These are phyloP conservation scores for Tolypocladium album DNA, from an alignment of 2,329 filamentous ascomycete species.

Conservation along the genomic window DNA sequence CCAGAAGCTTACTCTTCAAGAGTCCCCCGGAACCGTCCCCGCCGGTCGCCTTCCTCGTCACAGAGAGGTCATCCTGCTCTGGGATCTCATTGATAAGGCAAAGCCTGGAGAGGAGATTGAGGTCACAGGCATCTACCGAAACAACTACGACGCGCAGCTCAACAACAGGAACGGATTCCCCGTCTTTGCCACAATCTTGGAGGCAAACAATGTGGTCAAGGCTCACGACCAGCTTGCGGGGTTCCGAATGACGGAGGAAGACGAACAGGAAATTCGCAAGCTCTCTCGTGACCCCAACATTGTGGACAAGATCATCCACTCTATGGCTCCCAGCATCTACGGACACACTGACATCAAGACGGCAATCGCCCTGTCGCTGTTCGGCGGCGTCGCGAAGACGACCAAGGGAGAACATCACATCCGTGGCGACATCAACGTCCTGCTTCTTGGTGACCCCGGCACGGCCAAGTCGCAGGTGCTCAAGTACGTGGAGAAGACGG, in stretches of 20 bases:
- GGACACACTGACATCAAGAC: constrained; percentile 97
- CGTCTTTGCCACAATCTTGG: constrained; percentile 93
- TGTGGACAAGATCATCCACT: constrained; percentile 83
- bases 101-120: constrained; percentile 98
- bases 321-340: constrained; percentile 95
- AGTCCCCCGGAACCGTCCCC: constrained; percentile 93
- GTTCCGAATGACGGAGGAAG: constrained; percentile 89
- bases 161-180: constrained; percentile 99
- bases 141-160: constrained; percentile 94
- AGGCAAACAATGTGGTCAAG: constrained; percentile 96
- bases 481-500: constrained; percentile 96
- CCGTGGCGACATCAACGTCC: constrained; percentile 94
- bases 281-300: constrained; percentile 86
- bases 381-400: constrained; percentile 86
- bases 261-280: constrained; percentile 81
- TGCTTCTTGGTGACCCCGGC: constrained; percentile 91
- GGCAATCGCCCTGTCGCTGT: constrained; percentile 84
- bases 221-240: constrained; percentile 95
- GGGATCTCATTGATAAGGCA: constrained; percentile 91
- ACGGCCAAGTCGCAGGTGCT: constrained; percentile 96
- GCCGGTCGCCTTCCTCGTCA: constrained; percentile 88
- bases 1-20: constrained; percentile 93
- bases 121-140: constrained; percentile 91
- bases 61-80: constrained; percentile 88
- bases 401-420: constrained; percentile 84